These are phyloP conservation scores for Rhododendron henanense DNA, from an alignment of 148 eudicot species.

Conservation along the genomic window DNA sequence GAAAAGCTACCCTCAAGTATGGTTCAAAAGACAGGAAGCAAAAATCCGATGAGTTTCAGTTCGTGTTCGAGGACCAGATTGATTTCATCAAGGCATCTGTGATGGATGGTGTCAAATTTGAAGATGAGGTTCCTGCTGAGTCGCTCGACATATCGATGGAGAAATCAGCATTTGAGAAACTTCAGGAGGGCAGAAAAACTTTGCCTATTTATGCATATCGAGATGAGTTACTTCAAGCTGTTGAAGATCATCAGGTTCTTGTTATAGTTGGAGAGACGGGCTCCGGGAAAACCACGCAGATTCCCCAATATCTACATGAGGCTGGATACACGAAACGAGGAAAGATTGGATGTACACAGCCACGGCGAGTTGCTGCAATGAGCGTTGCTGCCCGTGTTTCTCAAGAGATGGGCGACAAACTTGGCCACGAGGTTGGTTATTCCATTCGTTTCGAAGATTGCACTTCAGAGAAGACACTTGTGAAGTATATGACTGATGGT, in stretches of 20 bases:
- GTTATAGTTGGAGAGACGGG: constrained; percentile 82
- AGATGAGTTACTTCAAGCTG: constrained; percentile 49
- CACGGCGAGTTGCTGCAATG: constrained; percentile 88
- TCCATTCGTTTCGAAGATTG: constrained; percentile 73
- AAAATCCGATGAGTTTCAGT: constrained; percentile 50
- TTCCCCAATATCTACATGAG: constrained; percentile 76
- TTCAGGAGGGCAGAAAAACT: constrained; percentile 57
- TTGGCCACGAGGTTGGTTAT: constrained; percentile 59
- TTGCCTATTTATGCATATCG: constrained; percentile 56
- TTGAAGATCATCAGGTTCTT: constrained; percentile 65
- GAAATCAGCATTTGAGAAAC: constrained; percentile 50
- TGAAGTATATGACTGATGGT: constrained; percentile 75
- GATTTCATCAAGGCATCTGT: constrained; percentile 58
- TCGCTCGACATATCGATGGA: constrained; percentile 44
- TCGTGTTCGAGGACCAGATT: constrained; percentile 72
- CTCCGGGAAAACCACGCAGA: constrained; percentile 78
- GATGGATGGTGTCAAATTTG: constrained; percentile 62
- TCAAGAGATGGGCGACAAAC: constrained; percentile 70
- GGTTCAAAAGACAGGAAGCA: constrained; percentile 53
- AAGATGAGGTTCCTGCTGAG: constrained; percentile 33
- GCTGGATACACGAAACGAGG: constrained; percentile 69
- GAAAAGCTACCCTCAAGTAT: constrained; percentile 84
- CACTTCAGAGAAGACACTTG: constrained; percentile 62
- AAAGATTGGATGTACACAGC: constrained; percentile 85
- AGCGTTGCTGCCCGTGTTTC: constrained; percentile 83